These are phyloP conservation scores for Capillidium rhysosporum DNA, from an alignment of 371 early-diverging fungal species.

Conservation along the genomic window DNA sequence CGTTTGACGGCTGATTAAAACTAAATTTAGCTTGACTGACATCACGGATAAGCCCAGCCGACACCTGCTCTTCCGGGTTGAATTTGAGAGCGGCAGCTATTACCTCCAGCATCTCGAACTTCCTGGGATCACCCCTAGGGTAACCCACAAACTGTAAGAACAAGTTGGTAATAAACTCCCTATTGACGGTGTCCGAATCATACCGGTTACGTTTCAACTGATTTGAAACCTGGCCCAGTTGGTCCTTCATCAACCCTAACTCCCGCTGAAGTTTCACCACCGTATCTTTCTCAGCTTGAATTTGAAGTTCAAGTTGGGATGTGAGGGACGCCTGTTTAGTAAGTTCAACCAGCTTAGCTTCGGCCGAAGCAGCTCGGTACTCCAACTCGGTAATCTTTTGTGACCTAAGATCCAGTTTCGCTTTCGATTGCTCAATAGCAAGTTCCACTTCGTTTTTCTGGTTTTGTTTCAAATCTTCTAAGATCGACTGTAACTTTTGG, in stretches of 20 bases:
- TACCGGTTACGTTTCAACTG: not conserved
- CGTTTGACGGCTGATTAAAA: too few relatives aligned
- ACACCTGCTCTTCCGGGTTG: not conserved
- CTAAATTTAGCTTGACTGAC: not conserved
- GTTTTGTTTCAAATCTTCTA: not conserved
- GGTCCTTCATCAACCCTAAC: not conserved
- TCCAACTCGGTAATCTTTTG: slow-evolving; percentile 2
- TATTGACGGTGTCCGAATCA: not conserved
- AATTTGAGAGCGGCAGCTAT: not conserved
- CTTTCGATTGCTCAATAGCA: not conserved
- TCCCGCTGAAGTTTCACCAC: not conserved
- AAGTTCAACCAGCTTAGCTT: not conserved
- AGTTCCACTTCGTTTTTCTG: not conserved
- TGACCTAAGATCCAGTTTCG: not conserved
- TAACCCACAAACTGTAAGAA: not conserved
- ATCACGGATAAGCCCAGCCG: not conserved
- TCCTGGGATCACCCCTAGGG: not conserved
- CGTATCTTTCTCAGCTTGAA: not conserved
- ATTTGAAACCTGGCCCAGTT: not conserved
- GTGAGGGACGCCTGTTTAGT: not conserved
- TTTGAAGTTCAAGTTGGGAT: not conserved
- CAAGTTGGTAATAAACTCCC: not conserved
- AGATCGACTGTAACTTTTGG: not conserved
- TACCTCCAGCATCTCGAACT: slow-evolving; percentile 2
- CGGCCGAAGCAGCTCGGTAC: not conserved